Conservation (phyloP, 371 early-diverging fungal species). For the Actinomortierella wolfii region DNA sequence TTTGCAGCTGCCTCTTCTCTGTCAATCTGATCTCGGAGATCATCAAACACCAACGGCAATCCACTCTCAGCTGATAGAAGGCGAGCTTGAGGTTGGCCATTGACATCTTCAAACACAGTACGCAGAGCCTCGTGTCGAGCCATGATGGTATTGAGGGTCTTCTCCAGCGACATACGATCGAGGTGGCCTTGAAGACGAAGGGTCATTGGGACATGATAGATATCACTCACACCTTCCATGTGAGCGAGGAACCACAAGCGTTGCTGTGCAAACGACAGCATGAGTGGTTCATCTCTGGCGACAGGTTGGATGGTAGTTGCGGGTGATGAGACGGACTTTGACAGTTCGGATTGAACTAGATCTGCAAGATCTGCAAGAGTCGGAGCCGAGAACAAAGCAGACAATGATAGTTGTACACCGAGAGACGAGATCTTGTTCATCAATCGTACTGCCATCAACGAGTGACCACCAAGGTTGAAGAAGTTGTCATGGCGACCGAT, state of each 20-base stretch:
- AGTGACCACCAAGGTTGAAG: constrained; percentile 34
- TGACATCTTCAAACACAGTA: constrained; percentile 5
- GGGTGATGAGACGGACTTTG: background rate
- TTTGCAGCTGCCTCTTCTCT: background rate
- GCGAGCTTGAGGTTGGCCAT: constrained; percentile 8
- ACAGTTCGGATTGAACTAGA: background rate
- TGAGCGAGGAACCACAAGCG: constrained; percentile 19
- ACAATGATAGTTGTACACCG: background rate
- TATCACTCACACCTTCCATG: constrained; percentile 15
- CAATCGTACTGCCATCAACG: constrained; percentile 24
- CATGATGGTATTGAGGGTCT: constrained; percentile 3
- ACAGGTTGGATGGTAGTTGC: constrained; percentile 1
- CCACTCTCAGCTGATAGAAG: constrained; percentile 5
- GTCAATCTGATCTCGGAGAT: background rate
- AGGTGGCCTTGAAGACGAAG: background rate
- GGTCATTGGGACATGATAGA: constrained; percentile 10
- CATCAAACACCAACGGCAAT: background rate
- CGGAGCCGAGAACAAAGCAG: constrained; percentile 10
- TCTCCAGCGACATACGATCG: background rate
- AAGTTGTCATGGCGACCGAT: constrained; percentile 23
- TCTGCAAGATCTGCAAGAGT: constrained; percentile 2
- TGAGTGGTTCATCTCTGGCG: background rate
- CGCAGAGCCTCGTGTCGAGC: constrained; percentile 14
- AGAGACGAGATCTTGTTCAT: constrained; percentile 3
- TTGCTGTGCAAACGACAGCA: constrained; percentile 14